These are phyloP conservation scores for Colletotrichum sp. DNA, from an alignment of 2,329 filamentous ascomycete genomes.

Conservation along the genomic window DNA sequence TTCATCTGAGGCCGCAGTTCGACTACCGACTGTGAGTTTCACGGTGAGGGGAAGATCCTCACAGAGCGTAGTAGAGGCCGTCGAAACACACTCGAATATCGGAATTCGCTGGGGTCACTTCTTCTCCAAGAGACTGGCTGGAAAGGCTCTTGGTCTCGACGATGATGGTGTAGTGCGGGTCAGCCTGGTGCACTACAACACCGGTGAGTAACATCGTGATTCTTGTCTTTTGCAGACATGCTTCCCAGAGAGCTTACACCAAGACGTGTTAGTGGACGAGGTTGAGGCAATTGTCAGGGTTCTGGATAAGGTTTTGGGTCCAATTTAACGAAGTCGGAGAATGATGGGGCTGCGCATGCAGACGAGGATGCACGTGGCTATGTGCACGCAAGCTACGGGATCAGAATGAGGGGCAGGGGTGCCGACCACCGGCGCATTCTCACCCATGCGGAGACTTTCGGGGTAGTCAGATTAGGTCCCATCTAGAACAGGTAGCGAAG, in stretches of 20 bases:
- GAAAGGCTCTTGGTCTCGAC: slow-evolving; percentile 61
- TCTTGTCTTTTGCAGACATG: neutral
- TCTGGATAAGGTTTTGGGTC: neutral
- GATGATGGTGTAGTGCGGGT: slow-evolving; percentile 69
- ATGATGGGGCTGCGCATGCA: neutral
- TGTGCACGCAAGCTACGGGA: neutral
- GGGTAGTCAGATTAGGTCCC: neutral
- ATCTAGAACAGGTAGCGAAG: neutral
- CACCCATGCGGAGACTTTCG: neutral
- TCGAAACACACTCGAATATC: slow-evolving; percentile 62
- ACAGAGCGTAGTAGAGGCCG: slow-evolving; percentile 54
- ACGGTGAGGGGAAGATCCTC: slow-evolving; percentile 56
- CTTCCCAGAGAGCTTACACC: neutral
- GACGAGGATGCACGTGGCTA: neutral
- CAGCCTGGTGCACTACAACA: slow-evolving; percentile 76
- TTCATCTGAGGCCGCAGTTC: slow-evolving; percentile 45
- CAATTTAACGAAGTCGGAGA: neutral
- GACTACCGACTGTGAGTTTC: slow-evolving; percentile 72
- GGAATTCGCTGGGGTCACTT: slow-evolving; percentile 72
- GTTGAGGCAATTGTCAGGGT: neutral
- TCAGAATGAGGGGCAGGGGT: neutral
- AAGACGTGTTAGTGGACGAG: neutral
- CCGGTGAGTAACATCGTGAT: slow-evolving; percentile 46
- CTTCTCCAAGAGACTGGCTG: slow-evolving; percentile 67
- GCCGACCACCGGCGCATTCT: neutral